Conservation (phyloP, 2,329 filamentous ascomycete species). For the Fusarium pilosicola region DNA sequence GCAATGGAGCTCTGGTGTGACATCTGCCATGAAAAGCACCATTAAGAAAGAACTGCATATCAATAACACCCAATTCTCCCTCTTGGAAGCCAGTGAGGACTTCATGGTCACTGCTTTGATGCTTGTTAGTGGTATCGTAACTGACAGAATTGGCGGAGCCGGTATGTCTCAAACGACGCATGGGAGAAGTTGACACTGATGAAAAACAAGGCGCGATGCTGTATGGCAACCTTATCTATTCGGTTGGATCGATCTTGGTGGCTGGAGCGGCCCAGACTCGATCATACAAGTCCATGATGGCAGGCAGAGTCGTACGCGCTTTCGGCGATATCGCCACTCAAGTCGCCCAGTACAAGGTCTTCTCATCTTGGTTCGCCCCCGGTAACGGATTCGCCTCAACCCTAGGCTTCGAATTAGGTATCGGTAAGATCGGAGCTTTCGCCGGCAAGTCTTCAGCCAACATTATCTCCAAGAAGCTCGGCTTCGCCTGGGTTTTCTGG, state of each 20-base stretch:
- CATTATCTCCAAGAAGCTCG: constrained; percentile 58
- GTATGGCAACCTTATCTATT: constrained; percentile 67
- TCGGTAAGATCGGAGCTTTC: constrained; percentile 67
- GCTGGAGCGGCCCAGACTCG: constrained; percentile 64
- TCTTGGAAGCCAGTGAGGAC: constrained; percentile 67
- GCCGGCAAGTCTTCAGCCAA: constrained; percentile 69
- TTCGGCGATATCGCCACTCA: constrained; percentile 71
- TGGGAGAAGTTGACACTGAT: background rate
- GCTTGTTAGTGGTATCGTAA: constrained; percentile 62
- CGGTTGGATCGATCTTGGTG: constrained; percentile 65
- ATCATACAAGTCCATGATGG: constrained; percentile 68
- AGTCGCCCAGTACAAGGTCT: constrained; percentile 71
- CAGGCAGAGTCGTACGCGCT: constrained; percentile 63
- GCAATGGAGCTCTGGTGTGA: constrained; percentile 66
- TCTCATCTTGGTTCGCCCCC: constrained; percentile 71
- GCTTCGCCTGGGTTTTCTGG: constrained; percentile 68
- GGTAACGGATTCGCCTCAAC: constrained; percentile 69
- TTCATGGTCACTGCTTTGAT: constrained; percentile 69
- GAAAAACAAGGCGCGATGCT: constrained; percentile 43
- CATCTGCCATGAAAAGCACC: constrained; percentile 68
- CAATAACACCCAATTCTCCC: constrained; percentile 66
- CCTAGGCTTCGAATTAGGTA: constrained; percentile 66
- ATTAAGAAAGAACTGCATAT: constrained; percentile 68
- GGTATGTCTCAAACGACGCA: constrained; percentile 29
- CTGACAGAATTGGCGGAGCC: constrained; percentile 66